Evolutionary conservation across 768 basidiomycete genomes (phyloP).

Genomic region (Trametes meyenii): DNA sequence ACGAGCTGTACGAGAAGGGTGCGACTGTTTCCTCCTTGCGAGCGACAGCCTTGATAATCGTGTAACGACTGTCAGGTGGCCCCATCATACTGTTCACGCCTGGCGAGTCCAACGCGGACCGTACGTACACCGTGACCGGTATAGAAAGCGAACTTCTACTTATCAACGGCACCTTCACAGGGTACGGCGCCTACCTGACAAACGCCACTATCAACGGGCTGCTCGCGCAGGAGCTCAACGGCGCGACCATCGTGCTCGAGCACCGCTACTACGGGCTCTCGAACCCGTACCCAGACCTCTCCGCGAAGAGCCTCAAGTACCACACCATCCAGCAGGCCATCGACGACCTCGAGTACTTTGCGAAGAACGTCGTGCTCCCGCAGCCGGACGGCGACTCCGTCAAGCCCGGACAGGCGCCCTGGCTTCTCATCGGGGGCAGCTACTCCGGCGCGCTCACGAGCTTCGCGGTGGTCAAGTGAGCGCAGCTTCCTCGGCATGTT

Average conservation of each 20-base stretch:
- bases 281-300: constrained; percentile 67
- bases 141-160: neutral
- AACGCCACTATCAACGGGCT: constrained; percentile 62
- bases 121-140: neutral
- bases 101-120: constrained; percentile 17
- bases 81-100: constrained; percentile 22
- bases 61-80: constrained; percentile 8
- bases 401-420: constrained; percentile 49
- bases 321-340: constrained; percentile 75
- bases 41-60: neutral
- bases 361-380: constrained; percentile 63
- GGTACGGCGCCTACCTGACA: constrained; percentile 52
- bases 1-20: constrained; percentile 58
- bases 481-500: neutral
- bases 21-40: neutral
- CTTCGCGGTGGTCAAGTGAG: constrained; percentile 67
- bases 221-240: constrained; percentile 66
- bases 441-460: constrained; percentile 52
- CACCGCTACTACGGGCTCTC: constrained; percentile 76
- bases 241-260: constrained; percentile 62
- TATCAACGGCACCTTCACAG: constrained; percentile 1
- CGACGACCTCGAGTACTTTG: constrained; percentile 70
- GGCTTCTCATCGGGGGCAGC: constrained; percentile 46
- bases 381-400: constrained; percentile 65
- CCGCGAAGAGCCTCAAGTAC: constrained; percentile 52